A percentile compares a stretch with the other conserved stretches of the same genome.
phyloP scores from a whole-genome alignment of 2,329 filamentous ascomycete genomes.

The Apiospora koreana region DNA sequence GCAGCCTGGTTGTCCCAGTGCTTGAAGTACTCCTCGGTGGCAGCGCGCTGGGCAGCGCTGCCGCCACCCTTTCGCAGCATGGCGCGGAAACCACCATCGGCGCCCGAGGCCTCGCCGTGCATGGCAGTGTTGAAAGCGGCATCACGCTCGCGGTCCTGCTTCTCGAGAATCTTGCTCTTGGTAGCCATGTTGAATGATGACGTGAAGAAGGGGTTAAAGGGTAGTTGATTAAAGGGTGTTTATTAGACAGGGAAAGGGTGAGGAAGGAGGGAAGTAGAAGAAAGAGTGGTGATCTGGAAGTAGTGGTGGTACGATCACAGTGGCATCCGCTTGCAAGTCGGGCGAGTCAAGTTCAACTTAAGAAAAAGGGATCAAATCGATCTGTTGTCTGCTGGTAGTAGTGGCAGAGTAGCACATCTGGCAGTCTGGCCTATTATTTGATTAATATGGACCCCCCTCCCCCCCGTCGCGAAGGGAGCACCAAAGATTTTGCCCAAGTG shows the following conservation, averaged over 20 bases:
- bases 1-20: constrained; percentile 88
- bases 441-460: not conserved
- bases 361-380: not conserved
- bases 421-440: not conserved
- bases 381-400: not conserved
- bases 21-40: constrained; percentile 92
- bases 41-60: constrained; percentile 68
- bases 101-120: constrained; percentile 72
- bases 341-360: constrained; percentile 2
- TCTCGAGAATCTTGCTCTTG: constrained; percentile 62
- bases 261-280: not conserved
- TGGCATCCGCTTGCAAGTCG: not conserved
- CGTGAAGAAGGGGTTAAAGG: not conserved
- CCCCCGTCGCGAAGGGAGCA: not conserved
- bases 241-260: not conserved
- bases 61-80: constrained; percentile 79
- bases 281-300: not conserved
- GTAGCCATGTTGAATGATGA: constrained; percentile 43
- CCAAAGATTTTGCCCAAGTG: not conserved
- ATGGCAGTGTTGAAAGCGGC: constrained; percentile 87
- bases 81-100: constrained; percentile 73
- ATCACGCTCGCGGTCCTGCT: constrained; percentile 82
- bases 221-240: not conserved
- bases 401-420: not conserved
- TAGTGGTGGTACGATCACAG: not conserved